Conservation (phyloP, 345 rosid genomes). For the Linum usitatissimum region DNA sequence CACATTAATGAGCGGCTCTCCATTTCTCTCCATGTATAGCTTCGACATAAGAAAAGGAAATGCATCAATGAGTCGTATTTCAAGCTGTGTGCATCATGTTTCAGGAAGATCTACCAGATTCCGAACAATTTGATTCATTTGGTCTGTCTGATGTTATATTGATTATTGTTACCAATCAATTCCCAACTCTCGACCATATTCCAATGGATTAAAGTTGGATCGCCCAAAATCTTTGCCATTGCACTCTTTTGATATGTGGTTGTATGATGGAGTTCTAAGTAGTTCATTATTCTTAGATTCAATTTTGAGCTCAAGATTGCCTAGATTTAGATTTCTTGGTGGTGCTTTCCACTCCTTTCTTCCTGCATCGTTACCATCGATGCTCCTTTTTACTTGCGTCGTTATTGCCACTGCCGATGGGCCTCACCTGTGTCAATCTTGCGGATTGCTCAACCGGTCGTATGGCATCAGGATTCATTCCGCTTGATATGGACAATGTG, state of each 20-base stretch:
- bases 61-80: slow-evolving; percentile 23
- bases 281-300: too few relatives aligned
- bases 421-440: too few relatives aligned
- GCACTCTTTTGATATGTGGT: slow-evolving; percentile 65
- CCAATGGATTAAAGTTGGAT: slow-evolving; percentile 61
- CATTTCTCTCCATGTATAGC: slow-evolving; percentile 30
- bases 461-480: too few relatives aligned
- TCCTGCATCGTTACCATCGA: too few relatives aligned
- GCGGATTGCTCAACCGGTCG: too few relatives aligned
- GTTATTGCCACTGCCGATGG: too few relatives aligned
- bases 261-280: too few relatives aligned
- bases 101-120: slow-evolving; percentile 25
- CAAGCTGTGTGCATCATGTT: slow-evolving; percentile 17
- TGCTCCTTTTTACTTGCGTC: too few relatives aligned
- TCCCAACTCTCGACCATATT: slow-evolving; percentile 56
- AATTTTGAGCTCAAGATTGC: too few relatives aligned
- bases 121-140: slow-evolving; percentile 27
- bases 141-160: slow-evolving; percentile 66
- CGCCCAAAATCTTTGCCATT: slow-evolving; percentile 47
- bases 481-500: too few relatives aligned
- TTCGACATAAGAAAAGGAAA: slow-evolving; percentile 34
- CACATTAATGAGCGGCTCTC: slow-evolving; percentile 72
- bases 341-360: too few relatives aligned
- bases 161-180: slow-evolving; percentile 50
- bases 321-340: too few relatives aligned